phyloP scores from a whole-genome alignment of 202 grass and related monocot species.

The Dendrocalamus latiflorus region DNA sequence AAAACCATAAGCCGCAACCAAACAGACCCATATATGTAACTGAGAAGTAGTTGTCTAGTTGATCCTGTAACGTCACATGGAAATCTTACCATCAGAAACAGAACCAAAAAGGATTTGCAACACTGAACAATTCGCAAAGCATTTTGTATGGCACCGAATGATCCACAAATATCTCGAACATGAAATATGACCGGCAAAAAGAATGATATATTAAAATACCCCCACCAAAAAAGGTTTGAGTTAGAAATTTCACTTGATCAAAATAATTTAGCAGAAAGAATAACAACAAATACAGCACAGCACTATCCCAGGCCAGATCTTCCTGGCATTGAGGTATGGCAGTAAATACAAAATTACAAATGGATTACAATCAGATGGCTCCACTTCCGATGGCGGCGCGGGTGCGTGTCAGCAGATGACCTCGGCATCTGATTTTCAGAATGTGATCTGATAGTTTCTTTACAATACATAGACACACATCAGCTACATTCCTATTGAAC shows the following conservation, averaged over 20 bases:
- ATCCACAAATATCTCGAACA: background rate
- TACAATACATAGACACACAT: slow-evolving; percentile 8
- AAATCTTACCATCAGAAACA: background rate
- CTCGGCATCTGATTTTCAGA: background rate
- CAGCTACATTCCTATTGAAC: no score
- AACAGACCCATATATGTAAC: no score
- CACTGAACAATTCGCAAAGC: background rate
- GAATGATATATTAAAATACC: no score
- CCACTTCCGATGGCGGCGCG: background rate
- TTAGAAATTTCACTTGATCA: slow-evolving; percentile 19
- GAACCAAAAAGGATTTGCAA: background rate
- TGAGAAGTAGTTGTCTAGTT: no score
- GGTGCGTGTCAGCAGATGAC: background rate
- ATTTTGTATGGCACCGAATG: background rate
- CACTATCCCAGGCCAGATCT: slow-evolving; percentile 13
- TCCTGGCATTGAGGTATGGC: background rate
- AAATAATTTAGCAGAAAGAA: slow-evolving; percentile 31
- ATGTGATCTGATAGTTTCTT: slow-evolving; percentile 18
- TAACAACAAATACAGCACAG: slow-evolving; percentile 27
- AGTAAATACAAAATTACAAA: slow-evolving; percentile 32
- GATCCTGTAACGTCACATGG: no score
- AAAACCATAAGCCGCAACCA: no score
- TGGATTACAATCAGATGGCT: slow-evolving; percentile 7
- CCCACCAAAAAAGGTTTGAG: no score
- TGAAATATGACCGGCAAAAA: background rate